A percentile compares a stretch with the other conserved stretches of the same genome.
Conservation (phyloP, 192 early-diverging fungal species). For the Kickxella alabastrina region DNA sequence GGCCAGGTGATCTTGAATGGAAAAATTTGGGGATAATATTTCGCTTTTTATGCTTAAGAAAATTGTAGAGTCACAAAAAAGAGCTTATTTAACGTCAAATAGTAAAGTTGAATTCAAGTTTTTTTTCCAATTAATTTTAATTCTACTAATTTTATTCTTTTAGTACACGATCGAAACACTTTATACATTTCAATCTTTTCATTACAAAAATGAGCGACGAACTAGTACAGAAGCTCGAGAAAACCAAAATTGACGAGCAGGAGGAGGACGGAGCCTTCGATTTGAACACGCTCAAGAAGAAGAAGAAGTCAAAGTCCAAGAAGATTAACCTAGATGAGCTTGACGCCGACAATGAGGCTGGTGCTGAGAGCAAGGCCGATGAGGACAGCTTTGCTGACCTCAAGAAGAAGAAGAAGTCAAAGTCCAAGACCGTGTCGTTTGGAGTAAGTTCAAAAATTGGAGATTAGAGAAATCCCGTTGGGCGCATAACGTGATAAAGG, state of each 20-base stretch:
- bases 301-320: conserved; percentile 51
- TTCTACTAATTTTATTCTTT: conserved; percentile 3
- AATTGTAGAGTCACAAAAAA: too few relatives aligned
- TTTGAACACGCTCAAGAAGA: conserved; percentile 25
- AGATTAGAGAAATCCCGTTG: not conserved
- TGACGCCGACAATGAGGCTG: conserved; percentile 14
- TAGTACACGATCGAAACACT: conserved; percentile 10
- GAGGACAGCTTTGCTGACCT: conserved; percentile 50
- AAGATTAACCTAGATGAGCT: conserved; percentile 46
- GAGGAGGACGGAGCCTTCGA: conserved; percentile 28
- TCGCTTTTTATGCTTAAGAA: too few relatives aligned
- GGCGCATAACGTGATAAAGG: too few relatives aligned
- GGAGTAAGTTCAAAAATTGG: conserved; percentile 29
- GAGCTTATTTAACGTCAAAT: too few relatives aligned
- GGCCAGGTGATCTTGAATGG: not conserved
- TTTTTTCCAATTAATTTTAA: too few relatives aligned
- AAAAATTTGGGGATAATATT: not conserved
- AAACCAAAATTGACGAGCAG: conserved; percentile 13
- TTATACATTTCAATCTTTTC: not conserved
- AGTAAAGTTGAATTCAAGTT: too few relatives aligned
- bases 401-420: conserved; percentile 64
- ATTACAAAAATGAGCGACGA: conserved; percentile 35
- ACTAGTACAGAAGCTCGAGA: conserved; percentile 17
- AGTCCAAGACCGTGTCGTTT: conserved; percentile 47
- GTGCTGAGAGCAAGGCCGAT: conserved; percentile 8